Conservation (phyloP, 345 rosid species). For the Syzygium aqueum region DNA sequence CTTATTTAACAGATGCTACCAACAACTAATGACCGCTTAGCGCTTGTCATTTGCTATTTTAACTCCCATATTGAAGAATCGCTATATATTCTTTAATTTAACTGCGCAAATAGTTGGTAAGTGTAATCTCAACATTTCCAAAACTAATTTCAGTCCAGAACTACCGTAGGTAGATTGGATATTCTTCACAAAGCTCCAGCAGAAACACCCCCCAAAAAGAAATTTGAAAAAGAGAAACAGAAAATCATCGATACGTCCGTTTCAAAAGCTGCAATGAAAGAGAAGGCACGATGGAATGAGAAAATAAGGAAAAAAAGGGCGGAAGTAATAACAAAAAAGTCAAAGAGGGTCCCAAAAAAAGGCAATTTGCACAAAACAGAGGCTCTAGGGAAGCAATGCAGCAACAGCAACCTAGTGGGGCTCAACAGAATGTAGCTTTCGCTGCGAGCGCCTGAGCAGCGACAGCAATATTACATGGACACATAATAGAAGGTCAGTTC, state of each 20-base stretch:
- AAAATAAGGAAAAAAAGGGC: background rate
- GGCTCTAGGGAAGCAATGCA: background rate
- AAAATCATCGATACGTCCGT: slow-evolving; percentile 8
- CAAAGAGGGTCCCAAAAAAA: background rate
- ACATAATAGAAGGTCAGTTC: background rate
- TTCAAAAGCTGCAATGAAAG: slow-evolving; percentile 11
- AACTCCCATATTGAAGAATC: background rate
- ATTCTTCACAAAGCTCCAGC: background rate
- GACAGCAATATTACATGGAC: background rate
- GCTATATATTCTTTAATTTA: background rate
- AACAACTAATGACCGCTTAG: too few relatives aligned
- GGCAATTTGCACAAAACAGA: background rate
- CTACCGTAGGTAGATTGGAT: background rate
- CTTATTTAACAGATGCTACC: background rate
- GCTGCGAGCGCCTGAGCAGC: background rate
- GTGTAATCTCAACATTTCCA: background rate
- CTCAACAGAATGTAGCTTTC: background rate
- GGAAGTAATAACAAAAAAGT: slow-evolving; percentile 4
- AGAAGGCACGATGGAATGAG: slow-evolving; percentile 15
- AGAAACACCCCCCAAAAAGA: background rate
- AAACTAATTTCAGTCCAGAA: background rate
- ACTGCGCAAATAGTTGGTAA: background rate
- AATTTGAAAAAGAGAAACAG: background rate
- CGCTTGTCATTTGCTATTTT: background rate
- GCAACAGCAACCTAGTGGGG: background rate